Evolutionary conservation across 345 rosid genomes (phyloP), one percentile per base, ranked within the genome.

Genomic region (Brassica juncea): DNA sequence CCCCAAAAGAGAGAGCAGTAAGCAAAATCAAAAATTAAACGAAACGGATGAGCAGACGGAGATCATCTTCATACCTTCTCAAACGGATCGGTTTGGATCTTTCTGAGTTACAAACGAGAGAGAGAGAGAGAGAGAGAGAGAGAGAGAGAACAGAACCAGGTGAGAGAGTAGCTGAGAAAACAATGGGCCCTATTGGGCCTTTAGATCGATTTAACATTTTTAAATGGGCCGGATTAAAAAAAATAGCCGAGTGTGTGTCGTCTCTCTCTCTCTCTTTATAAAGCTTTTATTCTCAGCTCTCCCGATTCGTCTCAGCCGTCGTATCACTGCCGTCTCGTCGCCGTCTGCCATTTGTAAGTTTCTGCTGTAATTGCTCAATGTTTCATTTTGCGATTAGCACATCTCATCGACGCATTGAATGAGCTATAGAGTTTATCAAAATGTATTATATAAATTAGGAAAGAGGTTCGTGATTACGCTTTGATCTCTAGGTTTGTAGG

Each of bases 21-120:
- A 14, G 16, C 55, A 47, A 47, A 47, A 47, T 47, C 16, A 42
- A 42, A 28, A 28, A 28, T 28, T 28, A 39, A 16, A 15, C 3
- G 19, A 52, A 52, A 5, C 8, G 58, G 6, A 71, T 0, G 37
- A 66, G 37, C 28, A 60, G 65, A 64, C 8, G 72, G 15, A 5
- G 52, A 71, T 27, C 73, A 67, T 14, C 31, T 15, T 62, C 68
- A 19, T 72, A 76, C 84, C 84, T 81, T 77, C 30, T 68, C 81
- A 66, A 47, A 66, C 59, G 62, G 54, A 74, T 71, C 66, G 70
- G n/a, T 66, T 71, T 49, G 74, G 78, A 74, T 80, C 70, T 80
- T 58, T 77, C 77, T 30, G 55, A 75, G 69, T 30, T 60, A 25
- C 9, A 54, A 60, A 44, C 65, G 70, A 30, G 52, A 49, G 16